Evolutionary conservation across 495 filamentous ascomycete species (phyloP).

Genomic region (Tuber melanosporum): DNA sequence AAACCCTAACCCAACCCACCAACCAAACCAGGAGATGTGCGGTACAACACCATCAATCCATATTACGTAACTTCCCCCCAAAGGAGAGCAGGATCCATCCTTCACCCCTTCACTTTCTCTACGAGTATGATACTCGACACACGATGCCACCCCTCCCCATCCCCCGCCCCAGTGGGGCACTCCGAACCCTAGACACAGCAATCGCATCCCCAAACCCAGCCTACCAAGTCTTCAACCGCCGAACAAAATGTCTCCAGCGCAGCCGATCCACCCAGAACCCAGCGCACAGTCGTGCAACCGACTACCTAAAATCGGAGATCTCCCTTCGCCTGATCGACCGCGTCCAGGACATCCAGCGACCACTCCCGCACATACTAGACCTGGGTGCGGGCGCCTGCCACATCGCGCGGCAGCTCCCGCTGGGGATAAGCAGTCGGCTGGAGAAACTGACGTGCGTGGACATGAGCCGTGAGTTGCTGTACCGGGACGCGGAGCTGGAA

Average conservation of each 20-base stretch:
- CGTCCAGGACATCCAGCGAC: conserved; percentile 86
- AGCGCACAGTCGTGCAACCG: conserved; percentile 66
- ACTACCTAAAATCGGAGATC: conserved; percentile 90
- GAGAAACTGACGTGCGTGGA: conserved; percentile 70
- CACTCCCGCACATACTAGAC: conserved; percentile 78
- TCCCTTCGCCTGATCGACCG: conserved; percentile 79
- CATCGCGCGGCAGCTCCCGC: conserved; percentile 67
- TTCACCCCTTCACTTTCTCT: background rate
- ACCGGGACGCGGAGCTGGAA: conserved; percentile 69
- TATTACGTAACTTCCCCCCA: background rate
- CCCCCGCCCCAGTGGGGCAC: background rate
- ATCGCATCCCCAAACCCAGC: conserved; percentile 48
- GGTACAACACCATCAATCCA: background rate
- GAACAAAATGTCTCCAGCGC: conserved; percentile 80
- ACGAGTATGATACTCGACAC: background rate
- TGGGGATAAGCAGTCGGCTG: conserved; percentile 62
- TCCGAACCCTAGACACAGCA: conserved; percentile 26
- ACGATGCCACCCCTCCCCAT: conserved; percentile 20
- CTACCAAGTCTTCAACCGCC: conserved; percentile 84
- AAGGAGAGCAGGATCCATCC: background rate
- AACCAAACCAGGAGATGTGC: background rate
- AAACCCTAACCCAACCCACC: background rate
- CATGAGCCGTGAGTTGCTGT: conserved; percentile 65
- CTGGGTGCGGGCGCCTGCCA: conserved; percentile 94
- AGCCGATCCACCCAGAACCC: conserved; percentile 71